Conservation (phyloP, 2,329 filamentous ascomycete species). For the Fusarium abutilonis region DNA sequence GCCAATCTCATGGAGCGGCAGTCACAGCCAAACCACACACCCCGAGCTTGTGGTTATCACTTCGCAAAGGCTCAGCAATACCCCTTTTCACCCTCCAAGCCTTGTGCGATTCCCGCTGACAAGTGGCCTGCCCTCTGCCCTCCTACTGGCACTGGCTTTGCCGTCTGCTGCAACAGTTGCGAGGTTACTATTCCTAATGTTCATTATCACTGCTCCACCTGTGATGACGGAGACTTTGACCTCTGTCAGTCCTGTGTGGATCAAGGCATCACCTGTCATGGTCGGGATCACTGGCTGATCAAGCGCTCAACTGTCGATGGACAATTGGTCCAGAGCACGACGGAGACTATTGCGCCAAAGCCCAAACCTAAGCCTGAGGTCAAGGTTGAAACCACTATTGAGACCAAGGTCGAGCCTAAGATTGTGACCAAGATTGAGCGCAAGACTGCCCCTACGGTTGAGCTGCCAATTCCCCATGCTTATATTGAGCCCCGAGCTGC, state of each 20-base stretch:
- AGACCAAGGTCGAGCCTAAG: constrained; percentile 39
- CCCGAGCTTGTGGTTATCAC: constrained; percentile 2
- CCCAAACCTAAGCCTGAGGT: constrained; percentile 38
- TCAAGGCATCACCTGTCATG: constrained; percentile 78
- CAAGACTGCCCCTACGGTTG: constrained; percentile 16
- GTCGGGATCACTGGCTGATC: constrained; percentile 89
- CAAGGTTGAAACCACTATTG: constrained; percentile 39
- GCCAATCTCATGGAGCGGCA: constrained; percentile 43
- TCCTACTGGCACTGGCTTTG: constrained; percentile 61
- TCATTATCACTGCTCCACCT: constrained; percentile 95
- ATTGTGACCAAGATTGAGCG: constrained; percentile 26
- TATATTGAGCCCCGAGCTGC: constrained; percentile 32
- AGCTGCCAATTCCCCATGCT: constrained; percentile 30
- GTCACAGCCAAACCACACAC: constrained; percentile 18
- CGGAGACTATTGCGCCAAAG: constrained; percentile 80
- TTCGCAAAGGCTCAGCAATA: constrained; percentile 5
- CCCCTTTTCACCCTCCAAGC: constrained; percentile 17
- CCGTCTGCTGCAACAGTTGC: constrained; percentile 95
- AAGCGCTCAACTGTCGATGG: constrained; percentile 86
- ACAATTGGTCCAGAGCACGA: constrained; percentile 83
- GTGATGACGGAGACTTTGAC: constrained; percentile 93
- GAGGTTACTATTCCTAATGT: constrained; percentile 78
- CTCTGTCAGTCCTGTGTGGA: constrained; percentile 84
- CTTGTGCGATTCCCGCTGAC: not conserved
- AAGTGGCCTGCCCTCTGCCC: constrained; percentile 21